Evolutionary conservation across 1,284 basidiomycete species (phyloP).

Genomic region (Sparassis latifolia): DNA sequence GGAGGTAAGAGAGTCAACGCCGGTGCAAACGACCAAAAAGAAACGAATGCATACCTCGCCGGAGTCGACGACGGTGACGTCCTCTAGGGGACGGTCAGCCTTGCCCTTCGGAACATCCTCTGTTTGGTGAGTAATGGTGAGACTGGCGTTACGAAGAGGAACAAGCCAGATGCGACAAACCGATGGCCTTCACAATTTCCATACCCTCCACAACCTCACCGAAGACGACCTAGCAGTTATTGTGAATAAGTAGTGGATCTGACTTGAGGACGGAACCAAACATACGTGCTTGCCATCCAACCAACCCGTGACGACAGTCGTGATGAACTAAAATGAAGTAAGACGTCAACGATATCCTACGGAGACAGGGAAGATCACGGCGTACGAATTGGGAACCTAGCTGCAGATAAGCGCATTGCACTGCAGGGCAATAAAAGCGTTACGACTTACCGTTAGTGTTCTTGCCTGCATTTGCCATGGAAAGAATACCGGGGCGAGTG

Average conservation of each 20-base stretch:
- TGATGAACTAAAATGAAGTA: constrained; percentile 60
- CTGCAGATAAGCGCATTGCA: background rate
- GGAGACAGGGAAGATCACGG: constrained; percentile 6
- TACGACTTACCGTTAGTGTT: constrained; percentile 76
- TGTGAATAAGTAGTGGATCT: too few species aligned
- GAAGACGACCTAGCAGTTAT: constrained; percentile 69
- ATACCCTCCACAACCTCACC: constrained; percentile 88
- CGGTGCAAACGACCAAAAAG: constrained; percentile 6
- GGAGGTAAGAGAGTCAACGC: background rate
- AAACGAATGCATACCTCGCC: constrained; percentile 60
- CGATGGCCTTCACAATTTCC: constrained; percentile 74
- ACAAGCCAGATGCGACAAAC: constrained; percentile 33
- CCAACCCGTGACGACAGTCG: constrained; percentile 73
- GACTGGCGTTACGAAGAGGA: too few species aligned
- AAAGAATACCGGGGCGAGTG: constrained; percentile 78
- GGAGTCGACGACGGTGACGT: constrained; percentile 73
- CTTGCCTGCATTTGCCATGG: constrained; percentile 91
- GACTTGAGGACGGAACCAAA: too few species aligned
- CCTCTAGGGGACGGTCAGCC: constrained; percentile 64
- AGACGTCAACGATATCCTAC: constrained; percentile 1
- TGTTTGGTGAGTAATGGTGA: constrained; percentile 28
- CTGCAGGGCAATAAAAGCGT: constrained; percentile 8
- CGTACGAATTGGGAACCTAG: constrained; percentile 80
- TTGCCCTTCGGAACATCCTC: constrained; percentile 66
- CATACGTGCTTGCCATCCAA: constrained; percentile 67